A percentile compares a stretch with the other conserved stretches of the same genome.
phyloP scores from a whole-genome alignment of 2,329 filamentous ascomycete species.

The Didymella exigua region DNA sequence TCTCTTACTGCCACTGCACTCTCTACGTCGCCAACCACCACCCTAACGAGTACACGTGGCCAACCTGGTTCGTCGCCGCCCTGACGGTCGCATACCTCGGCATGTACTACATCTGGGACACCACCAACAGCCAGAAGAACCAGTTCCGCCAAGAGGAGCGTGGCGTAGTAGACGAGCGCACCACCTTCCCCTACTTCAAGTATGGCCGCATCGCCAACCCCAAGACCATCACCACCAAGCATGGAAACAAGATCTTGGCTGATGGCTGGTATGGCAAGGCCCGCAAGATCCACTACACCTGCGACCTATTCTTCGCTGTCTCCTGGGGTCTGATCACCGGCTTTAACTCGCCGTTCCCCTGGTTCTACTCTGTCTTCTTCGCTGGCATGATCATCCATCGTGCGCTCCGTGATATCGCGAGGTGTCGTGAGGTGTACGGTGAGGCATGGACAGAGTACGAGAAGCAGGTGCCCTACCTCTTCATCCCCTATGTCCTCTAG shows the following conservation, averaged over 20 bases:
- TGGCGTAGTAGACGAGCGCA: constrained; percentile 70
- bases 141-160: constrained; percentile 82
- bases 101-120: constrained; percentile 92
- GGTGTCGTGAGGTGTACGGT: constrained; percentile 79
- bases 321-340: constrained; percentile 83
- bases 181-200: constrained; percentile 87
- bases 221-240: constrained; percentile 72
- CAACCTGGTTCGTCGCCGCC: constrained; percentile 66
- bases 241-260: constrained; percentile 76
- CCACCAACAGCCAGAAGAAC: constrained; percentile 92
- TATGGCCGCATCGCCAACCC: constrained; percentile 85
- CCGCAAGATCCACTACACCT: constrained; percentile 81
- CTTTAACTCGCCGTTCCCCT: constrained; percentile 81
- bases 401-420: constrained; percentile 74
- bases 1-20: constrained; percentile 93
- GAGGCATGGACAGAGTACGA: constrained; percentile 83
- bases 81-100: constrained; percentile 77
- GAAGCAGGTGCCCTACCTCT: constrained; percentile 78
- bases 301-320: constrained; percentile 77
- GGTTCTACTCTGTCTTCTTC: constrained; percentile 89
- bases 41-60: constrained; percentile 78
- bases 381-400: constrained; percentile 79
- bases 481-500: constrained; percentile 65
- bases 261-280: constrained; percentile 81
- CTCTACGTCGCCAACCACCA: constrained; percentile 86